Conservation (phyloP, 352 stramenopile genomes). For the Pythium dissimile region DNA sequence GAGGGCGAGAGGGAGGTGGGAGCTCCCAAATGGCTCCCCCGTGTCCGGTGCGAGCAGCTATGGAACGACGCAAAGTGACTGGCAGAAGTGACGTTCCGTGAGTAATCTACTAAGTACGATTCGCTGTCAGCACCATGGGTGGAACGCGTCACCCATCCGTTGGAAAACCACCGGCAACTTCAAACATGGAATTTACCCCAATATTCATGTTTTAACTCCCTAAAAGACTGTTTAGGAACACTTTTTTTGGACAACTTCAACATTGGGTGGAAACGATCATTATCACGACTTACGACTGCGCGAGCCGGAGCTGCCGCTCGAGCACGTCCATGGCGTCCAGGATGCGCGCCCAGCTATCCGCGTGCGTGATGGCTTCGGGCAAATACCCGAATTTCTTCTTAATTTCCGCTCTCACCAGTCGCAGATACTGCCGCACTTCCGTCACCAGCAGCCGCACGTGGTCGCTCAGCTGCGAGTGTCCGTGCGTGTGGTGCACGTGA, state of each 20-base stretch:
- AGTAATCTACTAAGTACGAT: neutral
- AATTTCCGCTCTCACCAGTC: conserved; percentile 65
- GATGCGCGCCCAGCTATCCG: conserved; percentile 55
- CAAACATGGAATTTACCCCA: too few relatives aligned
- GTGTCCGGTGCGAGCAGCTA: neutral
- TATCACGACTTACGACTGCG: neutral
- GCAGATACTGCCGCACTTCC: conserved; percentile 67
- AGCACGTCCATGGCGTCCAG: conserved; percentile 56
- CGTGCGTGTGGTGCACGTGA: conserved; percentile 23
- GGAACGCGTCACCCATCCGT: neutral
- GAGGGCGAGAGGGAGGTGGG: too few relatives aligned
- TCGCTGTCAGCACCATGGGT: neutral
- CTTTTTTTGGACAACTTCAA: neutral
- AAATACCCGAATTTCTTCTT: conserved; percentile 79
- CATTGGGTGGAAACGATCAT: neutral
- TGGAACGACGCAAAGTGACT: neutral
- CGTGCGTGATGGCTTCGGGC: conserved; percentile 68
- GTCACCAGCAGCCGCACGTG: conserved; percentile 50
- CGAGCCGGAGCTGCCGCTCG: conserved; percentile 29
- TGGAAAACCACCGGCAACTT: neutral
- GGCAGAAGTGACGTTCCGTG: neutral
- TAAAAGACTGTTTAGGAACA: neutral
- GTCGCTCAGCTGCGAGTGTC: conserved; percentile 32
- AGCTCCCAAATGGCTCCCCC: too few relatives aligned
- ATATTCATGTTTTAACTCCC: too few relatives aligned